Base-by-base conservation (phyloP, 2,329 filamentous ascomycete species). In the Beauveria caledonica region DNA sequence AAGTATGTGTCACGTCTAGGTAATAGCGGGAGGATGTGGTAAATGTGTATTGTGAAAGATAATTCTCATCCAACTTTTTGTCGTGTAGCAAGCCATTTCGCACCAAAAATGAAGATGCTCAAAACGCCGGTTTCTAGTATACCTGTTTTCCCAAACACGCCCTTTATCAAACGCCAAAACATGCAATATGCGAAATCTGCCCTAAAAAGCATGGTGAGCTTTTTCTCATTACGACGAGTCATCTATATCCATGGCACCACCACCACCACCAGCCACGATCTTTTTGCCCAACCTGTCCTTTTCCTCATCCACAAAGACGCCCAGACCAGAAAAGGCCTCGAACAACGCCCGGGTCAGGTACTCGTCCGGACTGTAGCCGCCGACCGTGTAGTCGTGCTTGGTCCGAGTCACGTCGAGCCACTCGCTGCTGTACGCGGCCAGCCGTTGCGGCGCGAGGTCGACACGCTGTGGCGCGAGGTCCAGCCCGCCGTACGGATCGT, bases 321-420 rank as follows among this genome's bases (percentile, higher is more conserved):
- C 91, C 62, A 99, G 73, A 0, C 95, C 94, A 0, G 90, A 86
- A 74, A 97, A 97, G 0, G 93, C 92, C 70, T 97, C 92, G 63
- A 90, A 89, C 70, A 99, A 77, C 25, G 90, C 87, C 25, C 92
- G 81, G 8, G 86, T 80, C 68, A 91, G 90, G 70, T 94, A 97
- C 70, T 96, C 92, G 39, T 83, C 78, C 48, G 93, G 78, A 67
- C 87, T 86, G 74, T 95, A 97, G 0, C 94, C 95, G 36, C 92
- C 92, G 17, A 89, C 90, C 56, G 82, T 77, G 69, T 88, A 85
- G 49, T 82, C 79, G 2, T 81, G 75, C 69, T 92, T 87, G 45
- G 83, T 82, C 60, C 86, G 83, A 36, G 86, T 82, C 25, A 78
- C 78, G 49, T 88, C 86, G 58, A 95, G 77, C 79, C 86, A 91